These are phyloP conservation scores for Tetracladium maxilliforme DNA, from an alignment of 2,329 filamentous ascomycete species.

Conservation along the genomic window DNA sequence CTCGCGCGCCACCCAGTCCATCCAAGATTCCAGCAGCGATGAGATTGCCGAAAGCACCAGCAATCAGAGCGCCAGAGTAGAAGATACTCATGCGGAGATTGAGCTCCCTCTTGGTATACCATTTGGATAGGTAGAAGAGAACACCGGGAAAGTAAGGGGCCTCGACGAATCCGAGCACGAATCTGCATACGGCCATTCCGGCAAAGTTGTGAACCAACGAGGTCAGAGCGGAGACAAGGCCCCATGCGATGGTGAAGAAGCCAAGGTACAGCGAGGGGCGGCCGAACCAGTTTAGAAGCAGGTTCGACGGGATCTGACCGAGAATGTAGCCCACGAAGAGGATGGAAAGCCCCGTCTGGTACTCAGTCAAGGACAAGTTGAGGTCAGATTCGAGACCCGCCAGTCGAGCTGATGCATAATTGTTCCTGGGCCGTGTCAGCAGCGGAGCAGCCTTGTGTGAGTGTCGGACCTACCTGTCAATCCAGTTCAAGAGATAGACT, in stretches of 20 bases:
- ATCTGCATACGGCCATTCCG: slow-evolving; percentile 38
- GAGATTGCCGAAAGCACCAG: slow-evolving; percentile 43
- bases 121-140: slow-evolving; percentile 47
- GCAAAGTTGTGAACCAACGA: slow-evolving; percentile 35
- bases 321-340: slow-evolving; percentile 52
- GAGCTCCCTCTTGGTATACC: slow-evolving; percentile 48
- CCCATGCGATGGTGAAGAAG: slow-evolving; percentile 42
- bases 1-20: slow-evolving; percentile 38
- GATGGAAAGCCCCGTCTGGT: slow-evolving; percentile 48
- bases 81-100: slow-evolving; percentile 38
- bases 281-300: slow-evolving; percentile 37
- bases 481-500: slow-evolving; percentile 9
- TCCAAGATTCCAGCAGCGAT: slow-evolving; percentile 43
- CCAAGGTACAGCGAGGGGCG: slow-evolving; percentile 36
- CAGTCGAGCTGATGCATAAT: slow-evolving; percentile 51
- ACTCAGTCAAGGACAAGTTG: slow-evolving; percentile 37
- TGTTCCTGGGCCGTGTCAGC: slow-evolving; percentile 32
- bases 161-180: slow-evolving; percentile 46
- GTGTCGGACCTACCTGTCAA: no score
- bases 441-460: no score
- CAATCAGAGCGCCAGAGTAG: slow-evolving; percentile 44
- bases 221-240: slow-evolving; percentile 40
- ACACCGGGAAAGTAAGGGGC: slow-evolving; percentile 51
- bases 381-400: slow-evolving; percentile 50
- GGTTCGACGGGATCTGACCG: slow-evolving; percentile 47